Evolutionary conservation across 192 early-diverging fungal species (phyloP), one percentile per base, ranked within the genome.

Genomic region (Funneliformis mosseae): DNA sequence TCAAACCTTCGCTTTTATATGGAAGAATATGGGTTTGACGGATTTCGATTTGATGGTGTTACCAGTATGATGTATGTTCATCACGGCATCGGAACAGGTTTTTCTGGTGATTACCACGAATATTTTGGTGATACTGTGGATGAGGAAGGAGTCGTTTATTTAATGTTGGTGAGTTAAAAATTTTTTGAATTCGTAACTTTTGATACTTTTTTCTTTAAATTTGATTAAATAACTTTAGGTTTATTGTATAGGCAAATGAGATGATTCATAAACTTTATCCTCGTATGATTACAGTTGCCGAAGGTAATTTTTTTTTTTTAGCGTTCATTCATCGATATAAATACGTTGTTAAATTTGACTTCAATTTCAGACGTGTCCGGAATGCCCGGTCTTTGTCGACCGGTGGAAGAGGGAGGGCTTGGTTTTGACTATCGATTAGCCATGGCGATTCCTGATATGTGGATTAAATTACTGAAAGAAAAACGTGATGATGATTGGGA

Each of bases 401-500:
- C 94, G 14, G 91, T 95, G 0, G 74, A 77, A 2, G 97, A 99
- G 84, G 97, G 97, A 70, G 97, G 97, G 43, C 87, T 97, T 39
- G 97, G 97, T 0, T 99, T 99, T 83, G 97, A 99, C 85, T 99
- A 98, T 84, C 93, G 97, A 39, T 88, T 99, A 28, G 93, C 92
- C 1, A 99, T 99, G 97, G 96, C 97, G 41, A 87, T 98, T 41
- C 97, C 97, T 1, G 97, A 99, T 85, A 99, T 96, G 95, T 99
- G 97, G 97, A 99, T 99, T 90, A 99, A 98, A 87, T 74, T 97
- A 77, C 85, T 99, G 66, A 99, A 99, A 83, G 96, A 99, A 83
- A 86, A 90, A 82, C 82, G 81, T 14, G 97, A 98, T 77, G 96
- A 97, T 82, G 93, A 97, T 78, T 98, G 97, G 97, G 85, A 94